phyloP scores from a whole-genome alignment of 306 rosid genomes.

The Bauhinia variegata region DNA sequence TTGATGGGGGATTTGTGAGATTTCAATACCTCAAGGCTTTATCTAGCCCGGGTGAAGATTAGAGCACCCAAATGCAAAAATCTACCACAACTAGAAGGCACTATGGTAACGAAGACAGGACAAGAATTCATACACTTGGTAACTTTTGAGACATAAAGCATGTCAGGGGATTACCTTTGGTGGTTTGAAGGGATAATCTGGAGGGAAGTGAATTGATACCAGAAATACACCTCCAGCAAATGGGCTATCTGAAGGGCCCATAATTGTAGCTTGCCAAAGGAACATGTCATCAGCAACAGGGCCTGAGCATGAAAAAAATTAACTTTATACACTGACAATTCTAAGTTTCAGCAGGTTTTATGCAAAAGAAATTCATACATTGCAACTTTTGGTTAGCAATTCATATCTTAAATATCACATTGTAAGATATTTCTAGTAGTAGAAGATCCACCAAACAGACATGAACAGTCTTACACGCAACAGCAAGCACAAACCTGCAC shows the following conservation, averaged over 20 bases:
- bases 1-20: too few species aligned
- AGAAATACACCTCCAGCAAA: conserved; percentile 64
- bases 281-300: conserved; percentile 59
- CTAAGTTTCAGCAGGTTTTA: neutral
- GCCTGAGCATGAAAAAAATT: conserved; percentile 31
- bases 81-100: neutral
- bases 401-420: neutral
- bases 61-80: neutral
- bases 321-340: neutral
- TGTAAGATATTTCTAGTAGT: neutral
- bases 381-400: neutral
- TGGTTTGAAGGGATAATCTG: conserved; percentile 67
- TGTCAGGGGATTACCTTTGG: conserved; percentile 45
- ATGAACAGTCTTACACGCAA: neutral
- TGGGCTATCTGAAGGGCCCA: conserved; percentile 65
- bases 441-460: neutral
- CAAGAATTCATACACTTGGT: neutral
- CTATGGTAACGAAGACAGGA: neutral
- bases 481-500: conserved; percentile 43
- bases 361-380: neutral
- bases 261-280: conserved; percentile 64
- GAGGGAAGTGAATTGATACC: conserved; percentile 64
- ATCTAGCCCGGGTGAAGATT: neutral
- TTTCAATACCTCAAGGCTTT: neutral
- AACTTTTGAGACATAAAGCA: neutral